These are phyloP conservation scores for Davidsoniella neocaledoniae DNA, from an alignment of 2,329 filamentous ascomycete genomes.

Conservation along the genomic window DNA sequence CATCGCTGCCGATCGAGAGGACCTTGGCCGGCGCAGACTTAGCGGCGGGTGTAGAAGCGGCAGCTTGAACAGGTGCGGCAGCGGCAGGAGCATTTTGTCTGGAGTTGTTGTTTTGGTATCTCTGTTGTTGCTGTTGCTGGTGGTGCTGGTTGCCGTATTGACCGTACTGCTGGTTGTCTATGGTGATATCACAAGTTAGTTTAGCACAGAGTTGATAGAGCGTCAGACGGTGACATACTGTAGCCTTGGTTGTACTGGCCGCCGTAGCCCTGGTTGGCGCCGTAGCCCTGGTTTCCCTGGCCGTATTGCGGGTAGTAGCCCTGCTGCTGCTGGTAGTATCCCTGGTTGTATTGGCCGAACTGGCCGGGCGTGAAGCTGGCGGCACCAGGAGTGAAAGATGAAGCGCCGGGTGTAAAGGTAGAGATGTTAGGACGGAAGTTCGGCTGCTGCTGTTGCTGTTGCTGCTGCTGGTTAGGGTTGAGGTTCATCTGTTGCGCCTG, in stretches of 20 bases:
- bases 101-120: slow-evolving; percentile 23
- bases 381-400: slow-evolving; percentile 58
- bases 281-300: slow-evolving; percentile 12
- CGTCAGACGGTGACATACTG: slow-evolving; percentile 11
- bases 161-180: slow-evolving; percentile 14
- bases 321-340: slow-evolving; percentile 31
- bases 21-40: slow-evolving; percentile 38
- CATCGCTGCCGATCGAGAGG: slow-evolving; percentile 51
- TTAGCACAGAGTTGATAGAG: background rate
- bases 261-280: slow-evolving; percentile 29
- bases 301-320: slow-evolving; percentile 23
- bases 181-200: background rate
- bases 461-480: slow-evolving; percentile 51
- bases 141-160: slow-evolving; percentile 33
- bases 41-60: slow-evolving; percentile 20
- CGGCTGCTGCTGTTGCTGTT: slow-evolving; percentile 32
- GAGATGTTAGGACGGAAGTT: slow-evolving; percentile 29
- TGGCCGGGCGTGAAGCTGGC: slow-evolving; percentile 47
- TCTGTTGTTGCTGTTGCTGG: slow-evolving; percentile 31
- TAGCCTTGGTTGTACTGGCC: slow-evolving; percentile 36
- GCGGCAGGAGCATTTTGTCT: slow-evolving; percentile 32
- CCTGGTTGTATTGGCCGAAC: slow-evolving; percentile 23
- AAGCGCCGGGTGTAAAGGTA: slow-evolving; percentile 46
- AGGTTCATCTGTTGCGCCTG: slow-evolving; percentile 62
- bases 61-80: slow-evolving; percentile 23